Evolutionary conservation across 2,329 filamentous ascomycete genomes (phyloP).

Genomic region (Fusarium heterosporum): DNA sequence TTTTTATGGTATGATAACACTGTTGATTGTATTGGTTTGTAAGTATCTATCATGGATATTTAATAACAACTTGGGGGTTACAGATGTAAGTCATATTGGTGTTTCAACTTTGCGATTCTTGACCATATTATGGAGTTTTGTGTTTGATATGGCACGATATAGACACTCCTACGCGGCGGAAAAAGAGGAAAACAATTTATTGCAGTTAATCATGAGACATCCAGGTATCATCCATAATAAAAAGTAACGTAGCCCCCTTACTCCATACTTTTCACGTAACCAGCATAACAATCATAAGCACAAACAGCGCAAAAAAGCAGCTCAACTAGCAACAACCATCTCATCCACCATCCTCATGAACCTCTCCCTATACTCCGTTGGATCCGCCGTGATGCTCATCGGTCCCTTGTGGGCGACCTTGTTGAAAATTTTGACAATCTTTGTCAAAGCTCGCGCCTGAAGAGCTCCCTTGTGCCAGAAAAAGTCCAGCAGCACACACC

Average conservation of each 20-base stretch:
- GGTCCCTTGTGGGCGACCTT: constrained; percentile 71
- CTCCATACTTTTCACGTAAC: neutral
- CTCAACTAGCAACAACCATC: constrained; percentile 53
- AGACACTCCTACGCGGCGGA: no score
- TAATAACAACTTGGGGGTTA: neutral
- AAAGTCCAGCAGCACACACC: constrained; percentile 77
- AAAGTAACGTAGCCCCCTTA: neutral
- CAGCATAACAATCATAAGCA: neutral
- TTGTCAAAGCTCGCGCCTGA: constrained; percentile 73
- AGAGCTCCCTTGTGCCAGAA: constrained; percentile 82
- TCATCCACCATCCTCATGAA: constrained; percentile 63
- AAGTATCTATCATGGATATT: no score
- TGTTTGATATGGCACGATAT: no score
- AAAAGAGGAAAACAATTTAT: neutral
- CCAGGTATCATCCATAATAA: neutral
- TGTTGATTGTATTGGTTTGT: no score
- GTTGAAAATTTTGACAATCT: constrained; percentile 73
- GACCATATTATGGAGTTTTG: no score
- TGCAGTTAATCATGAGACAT: neutral
- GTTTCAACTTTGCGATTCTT: constrained; percentile 54
- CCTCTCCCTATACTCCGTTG: constrained; percentile 72
- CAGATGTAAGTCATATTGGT: constrained; percentile 1
- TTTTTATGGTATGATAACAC: no score
- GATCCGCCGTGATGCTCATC: constrained; percentile 80
- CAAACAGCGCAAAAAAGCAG: neutral